Percentiles rank a stretch among this genome's conserved stretches.
phyloP scores from a whole-genome alignment of 2,329 filamentous ascomycete species.

The Aspergillus thermomutatus region DNA sequence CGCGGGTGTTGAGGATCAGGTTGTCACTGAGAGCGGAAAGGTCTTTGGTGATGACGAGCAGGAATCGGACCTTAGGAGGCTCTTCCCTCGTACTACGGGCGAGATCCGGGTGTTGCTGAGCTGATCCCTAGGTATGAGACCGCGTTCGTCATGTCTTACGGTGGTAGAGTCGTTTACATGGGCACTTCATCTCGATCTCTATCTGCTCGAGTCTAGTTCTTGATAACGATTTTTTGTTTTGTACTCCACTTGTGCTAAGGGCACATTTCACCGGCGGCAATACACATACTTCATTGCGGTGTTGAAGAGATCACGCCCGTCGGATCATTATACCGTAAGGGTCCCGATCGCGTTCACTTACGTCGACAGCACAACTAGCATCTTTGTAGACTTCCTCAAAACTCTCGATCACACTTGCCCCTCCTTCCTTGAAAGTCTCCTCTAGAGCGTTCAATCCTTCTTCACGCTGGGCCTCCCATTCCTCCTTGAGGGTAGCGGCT shows the following conservation, averaged over 20 bases:
- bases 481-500: slow-evolving; percentile 54
- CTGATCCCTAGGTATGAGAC: slow-evolving; percentile 29
- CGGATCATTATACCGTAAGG: slow-evolving; percentile 72
- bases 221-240: no score
- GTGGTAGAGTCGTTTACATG: not conserved
- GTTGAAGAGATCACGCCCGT: slow-evolving; percentile 7
- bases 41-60: slow-evolving; percentile 35
- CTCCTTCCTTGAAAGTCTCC: slow-evolving; percentile 20
- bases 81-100: slow-evolving; percentile 62
- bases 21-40: slow-evolving; percentile 26
- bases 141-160: not conserved
- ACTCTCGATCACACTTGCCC: slow-evolving; percentile 27
- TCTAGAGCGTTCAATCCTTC: slow-evolving; percentile 38
- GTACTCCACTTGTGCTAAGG: not conserved
- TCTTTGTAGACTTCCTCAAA: slow-evolving; percentile 51
- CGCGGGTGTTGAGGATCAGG: slow-evolving; percentile 19
- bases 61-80: slow-evolving; percentile 46
- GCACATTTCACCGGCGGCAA: not conserved
- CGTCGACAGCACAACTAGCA: slow-evolving; percentile 60
- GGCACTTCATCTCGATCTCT: not conserved
- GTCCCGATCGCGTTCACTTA: slow-evolving; percentile 80
- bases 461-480: slow-evolving; percentile 50
- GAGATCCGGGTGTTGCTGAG: slow-evolving; percentile 64
- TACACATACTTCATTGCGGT: not conserved
- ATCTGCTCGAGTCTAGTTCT: not conserved